Evolutionary conservation across 2,329 filamentous ascomycete genomes (phyloP).

Genomic region (Emergomyces africanus): DNA sequence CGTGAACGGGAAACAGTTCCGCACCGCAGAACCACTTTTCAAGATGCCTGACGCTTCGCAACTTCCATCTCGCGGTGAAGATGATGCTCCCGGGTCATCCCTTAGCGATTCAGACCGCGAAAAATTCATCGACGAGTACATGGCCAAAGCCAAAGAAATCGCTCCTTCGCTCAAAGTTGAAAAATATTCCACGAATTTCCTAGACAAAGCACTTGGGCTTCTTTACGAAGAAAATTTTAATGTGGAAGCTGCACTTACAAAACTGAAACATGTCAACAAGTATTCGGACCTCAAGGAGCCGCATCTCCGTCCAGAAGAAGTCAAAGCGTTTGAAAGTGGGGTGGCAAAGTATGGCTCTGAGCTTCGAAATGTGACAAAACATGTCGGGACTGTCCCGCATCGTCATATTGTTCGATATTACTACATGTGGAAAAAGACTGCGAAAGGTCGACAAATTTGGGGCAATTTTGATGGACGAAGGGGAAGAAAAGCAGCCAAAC

Average conservation of each 20-base stretch:
- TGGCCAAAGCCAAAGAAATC: slow-evolving; percentile 53
- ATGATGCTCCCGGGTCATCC: slow-evolving; percentile 26
- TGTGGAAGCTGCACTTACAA: slow-evolving; percentile 54
- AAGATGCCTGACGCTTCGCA: slow-evolving; percentile 51
- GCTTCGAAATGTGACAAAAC: slow-evolving; percentile 65
- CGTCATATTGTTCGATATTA: slow-evolving; percentile 82
- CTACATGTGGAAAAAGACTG: slow-evolving; percentile 96
- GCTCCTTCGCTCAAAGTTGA: slow-evolving; percentile 58
- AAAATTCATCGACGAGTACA: slow-evolving; percentile 60
- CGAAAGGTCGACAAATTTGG: slow-evolving; percentile 77
- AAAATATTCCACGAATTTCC: slow-evolving; percentile 67
- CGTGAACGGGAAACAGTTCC: slow-evolving; percentile 54
- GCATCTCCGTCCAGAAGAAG: slow-evolving; percentile 60
- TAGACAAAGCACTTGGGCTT: slow-evolving; percentile 68
- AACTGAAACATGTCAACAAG: slow-evolving; percentile 55
- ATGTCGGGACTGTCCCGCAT: slow-evolving; percentile 65
- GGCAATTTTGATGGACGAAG: slow-evolving; percentile 77
- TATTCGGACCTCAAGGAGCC: slow-evolving; percentile 71
- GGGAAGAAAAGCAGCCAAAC: slow-evolving; percentile 72
- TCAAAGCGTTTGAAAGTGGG: slow-evolving; percentile 84
- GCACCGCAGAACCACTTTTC: slow-evolving; percentile 66
- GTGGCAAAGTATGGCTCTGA: slow-evolving; percentile 87
- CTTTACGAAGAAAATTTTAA: slow-evolving; percentile 63
- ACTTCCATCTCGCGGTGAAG: slow-evolving; percentile 33
- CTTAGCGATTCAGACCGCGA: slow-evolving; percentile 32